Base-by-base conservation (phyloP, 371 early-diverging fungal species). In the Zychaea mexicana region DNA sequence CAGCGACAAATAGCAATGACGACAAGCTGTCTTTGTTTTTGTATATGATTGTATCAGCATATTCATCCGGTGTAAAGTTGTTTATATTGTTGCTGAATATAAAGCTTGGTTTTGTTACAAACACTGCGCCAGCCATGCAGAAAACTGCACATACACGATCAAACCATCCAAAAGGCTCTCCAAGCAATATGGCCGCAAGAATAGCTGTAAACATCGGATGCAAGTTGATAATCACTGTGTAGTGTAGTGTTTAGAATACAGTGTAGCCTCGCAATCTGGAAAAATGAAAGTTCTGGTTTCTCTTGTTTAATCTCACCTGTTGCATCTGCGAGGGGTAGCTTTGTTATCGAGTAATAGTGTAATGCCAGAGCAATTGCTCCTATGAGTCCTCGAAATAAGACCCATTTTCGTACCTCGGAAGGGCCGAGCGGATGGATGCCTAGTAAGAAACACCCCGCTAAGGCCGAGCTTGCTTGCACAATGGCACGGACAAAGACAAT, bases 201-300 rank as follows among this genome's bases (percentile, higher is more conserved):
- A 94, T 65, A 0, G 88, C 85, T 17, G 91, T 91, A 60, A 94
- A 89, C 9, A 85, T 82, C 1, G 94, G 93, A 12, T 86, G 85
- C 17, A 90, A 77, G 67, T 91, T 92, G 68, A 93, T 92, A 6
- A 93, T 66, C 8, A 87, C 81, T 80, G 54, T 31, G 36, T n/a
- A 8, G 15, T 22, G 4, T 15, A 15, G 21, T 53, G 6, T 42
- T 6, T 42, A 4, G 24, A 1, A 49, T 6, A 45, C 12, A 10
- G 45, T 17, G 19, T n/a, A 45, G 17, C 45, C n/a, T 17, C 7
- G n/a, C n/a, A 45, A 10, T n/a, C n/a, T n/a, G n/a, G n/a, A n/a
- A n/a, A n/a, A n/a, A n/a, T n/a, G 19, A 45, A 17, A 45, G 45
- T 19, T 36, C 9, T 12, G 12, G 19, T n/a, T 10, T 45, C n/a